Percentiles rank a stretch among this genome's conserved stretches.
phyloP scores from a whole-genome alignment of 78 protist species.

The Reticulomyxa filosa region DNA sequence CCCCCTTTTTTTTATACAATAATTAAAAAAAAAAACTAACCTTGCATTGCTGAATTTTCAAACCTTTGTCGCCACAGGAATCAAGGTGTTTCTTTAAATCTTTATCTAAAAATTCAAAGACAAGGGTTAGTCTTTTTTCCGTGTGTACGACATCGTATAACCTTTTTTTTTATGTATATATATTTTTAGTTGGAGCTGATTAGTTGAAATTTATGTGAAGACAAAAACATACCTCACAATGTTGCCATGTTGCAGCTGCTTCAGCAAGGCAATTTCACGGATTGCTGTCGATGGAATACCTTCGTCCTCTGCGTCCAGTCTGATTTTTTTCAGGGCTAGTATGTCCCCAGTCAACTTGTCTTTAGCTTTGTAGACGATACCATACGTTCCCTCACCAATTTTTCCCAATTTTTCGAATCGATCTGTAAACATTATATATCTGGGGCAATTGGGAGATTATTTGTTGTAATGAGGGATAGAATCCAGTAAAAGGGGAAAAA shows the following conservation, averaged over 20 bases:
- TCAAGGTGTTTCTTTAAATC: conserved; percentile 83
- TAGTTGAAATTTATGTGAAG: no score
- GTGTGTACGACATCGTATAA: conserved; percentile 79
- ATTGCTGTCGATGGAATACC: conserved; percentile 94
- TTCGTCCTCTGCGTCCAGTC: conserved; percentile 88
- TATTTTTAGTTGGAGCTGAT: no score
- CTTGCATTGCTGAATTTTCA: no score
- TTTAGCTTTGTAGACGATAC: conserved; percentile 87
- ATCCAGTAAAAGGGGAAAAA: no score
- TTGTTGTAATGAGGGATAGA: no score
- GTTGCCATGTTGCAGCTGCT: conserved; percentile 83
- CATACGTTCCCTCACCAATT: conserved; percentile 96
- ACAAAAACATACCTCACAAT: conserved; percentile 59
- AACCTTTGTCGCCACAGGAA: background rate
- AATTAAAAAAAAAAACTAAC: no score
- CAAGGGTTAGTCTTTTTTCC: conserved; percentile 72
- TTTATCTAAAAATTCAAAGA: conserved; percentile 82
- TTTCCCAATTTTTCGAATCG: conserved; percentile 46
- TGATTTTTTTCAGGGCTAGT: conserved; percentile 88
- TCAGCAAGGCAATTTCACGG: conserved; percentile 84
- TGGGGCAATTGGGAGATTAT: no score
- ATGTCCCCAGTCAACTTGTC: conserved; percentile 44
- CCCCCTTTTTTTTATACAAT: no score
- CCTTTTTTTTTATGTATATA: no score
- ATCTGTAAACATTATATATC: no score